phyloP scores from a whole-genome alignment of 257 asterid genomes.

The Scutellaria galericulata region DNA sequence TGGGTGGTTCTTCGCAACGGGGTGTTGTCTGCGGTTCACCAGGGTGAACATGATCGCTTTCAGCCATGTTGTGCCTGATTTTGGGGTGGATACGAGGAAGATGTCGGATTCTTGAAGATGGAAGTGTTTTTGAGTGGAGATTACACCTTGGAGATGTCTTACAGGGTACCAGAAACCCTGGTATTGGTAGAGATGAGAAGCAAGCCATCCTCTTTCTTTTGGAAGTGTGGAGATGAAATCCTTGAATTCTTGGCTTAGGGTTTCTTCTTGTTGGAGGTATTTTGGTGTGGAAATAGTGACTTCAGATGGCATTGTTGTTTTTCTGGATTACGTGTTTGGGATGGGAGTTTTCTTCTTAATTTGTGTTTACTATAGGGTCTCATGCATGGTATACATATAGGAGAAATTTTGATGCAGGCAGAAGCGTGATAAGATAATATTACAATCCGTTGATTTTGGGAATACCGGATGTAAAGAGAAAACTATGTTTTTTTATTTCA shows the following conservation, averaged over 20 bases:
- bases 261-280: slow-evolving; percentile 46
- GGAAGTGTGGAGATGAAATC: slow-evolving; percentile 46
- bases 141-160: slow-evolving; percentile 39
- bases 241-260: slow-evolving; percentile 30
- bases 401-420: too few relatives aligned
- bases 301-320: slow-evolving; percentile 40
- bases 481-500: too few relatives aligned
- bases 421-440: too few relatives aligned
- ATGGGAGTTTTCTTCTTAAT: neutral
- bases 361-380: neutral
- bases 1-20: slow-evolving; percentile 36
- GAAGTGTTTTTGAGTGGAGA: slow-evolving; percentile 49
- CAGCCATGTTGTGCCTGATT: slow-evolving; percentile 66
- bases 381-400: neutral
- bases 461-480: too few relatives aligned
- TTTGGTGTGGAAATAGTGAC: slow-evolving; percentile 36
- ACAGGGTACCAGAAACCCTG: slow-evolving; percentile 55
- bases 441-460: too few relatives aligned
- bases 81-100: slow-evolving; percentile 55
- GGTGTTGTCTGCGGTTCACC: slow-evolving; percentile 37
- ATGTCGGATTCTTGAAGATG: slow-evolving; percentile 40
- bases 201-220: slow-evolving; percentile 47
- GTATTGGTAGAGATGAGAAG: slow-evolving; percentile 42
- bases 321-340: neutral
- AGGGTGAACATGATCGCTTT: slow-evolving; percentile 52